These are phyloP conservation scores for Hibiscus trionum DNA, from an alignment of 345 rosid species.

Conservation along the genomic window DNA sequence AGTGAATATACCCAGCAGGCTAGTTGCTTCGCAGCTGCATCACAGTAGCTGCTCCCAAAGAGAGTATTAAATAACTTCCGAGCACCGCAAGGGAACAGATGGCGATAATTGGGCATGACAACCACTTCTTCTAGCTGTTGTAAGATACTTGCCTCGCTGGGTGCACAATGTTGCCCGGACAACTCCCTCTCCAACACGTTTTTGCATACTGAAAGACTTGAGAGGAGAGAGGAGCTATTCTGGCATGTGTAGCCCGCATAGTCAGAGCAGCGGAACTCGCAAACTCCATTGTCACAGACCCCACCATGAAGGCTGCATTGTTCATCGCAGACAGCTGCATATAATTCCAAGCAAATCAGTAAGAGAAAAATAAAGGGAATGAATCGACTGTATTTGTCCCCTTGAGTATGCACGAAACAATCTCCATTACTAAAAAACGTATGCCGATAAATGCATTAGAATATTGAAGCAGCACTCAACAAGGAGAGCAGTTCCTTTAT, in stretches of 20 bases:
- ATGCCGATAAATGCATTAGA: background rate
- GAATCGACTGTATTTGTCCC: background rate
- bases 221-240: conserved; percentile 79
- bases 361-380: background rate
- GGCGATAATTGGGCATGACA: conserved; percentile 91
- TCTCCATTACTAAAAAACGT: background rate
- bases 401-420: background rate
- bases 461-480: background rate
- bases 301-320: conserved; percentile 99
- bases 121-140: conserved; percentile 98
- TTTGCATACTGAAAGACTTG: conserved; percentile 79
- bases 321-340: conserved; percentile 90
- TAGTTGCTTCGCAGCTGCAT: conserved; percentile 79
- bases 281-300: conserved; percentile 98
- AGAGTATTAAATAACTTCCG: conserved; percentile 63
- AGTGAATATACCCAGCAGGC: conserved; percentile 83
- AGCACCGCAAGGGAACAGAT: conserved; percentile 80
- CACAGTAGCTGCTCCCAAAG: conserved; percentile 72
- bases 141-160: conserved; percentile 79
- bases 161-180: conserved; percentile 87
- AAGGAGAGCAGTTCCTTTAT: background rate
- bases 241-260: conserved; percentile 97
- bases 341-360: conserved; percentile 3
- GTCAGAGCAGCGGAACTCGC: conserved; percentile 98
- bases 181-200: conserved; percentile 71